These are phyloP conservation scores for Fragaria nilgerrensis DNA, from an alignment of 306 rosid genomes.

Conservation along the genomic window DNA sequence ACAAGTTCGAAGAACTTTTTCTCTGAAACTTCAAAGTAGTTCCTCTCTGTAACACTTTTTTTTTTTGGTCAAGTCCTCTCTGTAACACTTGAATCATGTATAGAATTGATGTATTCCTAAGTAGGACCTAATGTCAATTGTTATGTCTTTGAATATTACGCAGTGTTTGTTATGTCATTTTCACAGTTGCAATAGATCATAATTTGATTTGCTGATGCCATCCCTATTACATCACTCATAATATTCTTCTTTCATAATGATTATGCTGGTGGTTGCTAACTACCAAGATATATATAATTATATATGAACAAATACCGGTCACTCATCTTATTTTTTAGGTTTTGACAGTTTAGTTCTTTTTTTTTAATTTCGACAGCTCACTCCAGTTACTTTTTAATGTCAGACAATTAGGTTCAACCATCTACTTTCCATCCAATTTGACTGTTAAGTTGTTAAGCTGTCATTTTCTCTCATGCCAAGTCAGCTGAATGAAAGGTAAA, in stretches of 20 bases:
- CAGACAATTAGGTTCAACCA: no score
- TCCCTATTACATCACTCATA: slow-evolving; percentile 8
- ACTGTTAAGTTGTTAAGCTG: no score
- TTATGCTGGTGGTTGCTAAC: neutral
- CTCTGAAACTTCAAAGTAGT: neutral
- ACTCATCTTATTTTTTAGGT: no score
- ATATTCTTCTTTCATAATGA: neutral
- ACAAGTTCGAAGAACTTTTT: neutral
- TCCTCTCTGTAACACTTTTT: no score
- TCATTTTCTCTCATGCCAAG: no score
- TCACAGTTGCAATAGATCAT: neutral
- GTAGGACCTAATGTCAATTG: slow-evolving; percentile 7
- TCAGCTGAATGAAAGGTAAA: no score
- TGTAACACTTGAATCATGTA: neutral
- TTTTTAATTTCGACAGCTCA: no score
- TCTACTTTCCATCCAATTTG: no score
- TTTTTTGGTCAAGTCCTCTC: no score
- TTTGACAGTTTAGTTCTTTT: no score
- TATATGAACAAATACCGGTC: no score
- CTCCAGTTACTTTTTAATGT: no score
- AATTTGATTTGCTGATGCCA: slow-evolving; percentile 8
- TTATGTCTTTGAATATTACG: slow-evolving; percentile 13
- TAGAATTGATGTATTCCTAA: neutral
- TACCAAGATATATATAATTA: neutral
- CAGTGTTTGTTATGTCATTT: slow-evolving; percentile 13